These are phyloP conservation scores for Populus hybrid DNA, from an alignment of 441 rosid species.

Conservation along the genomic window DNA sequence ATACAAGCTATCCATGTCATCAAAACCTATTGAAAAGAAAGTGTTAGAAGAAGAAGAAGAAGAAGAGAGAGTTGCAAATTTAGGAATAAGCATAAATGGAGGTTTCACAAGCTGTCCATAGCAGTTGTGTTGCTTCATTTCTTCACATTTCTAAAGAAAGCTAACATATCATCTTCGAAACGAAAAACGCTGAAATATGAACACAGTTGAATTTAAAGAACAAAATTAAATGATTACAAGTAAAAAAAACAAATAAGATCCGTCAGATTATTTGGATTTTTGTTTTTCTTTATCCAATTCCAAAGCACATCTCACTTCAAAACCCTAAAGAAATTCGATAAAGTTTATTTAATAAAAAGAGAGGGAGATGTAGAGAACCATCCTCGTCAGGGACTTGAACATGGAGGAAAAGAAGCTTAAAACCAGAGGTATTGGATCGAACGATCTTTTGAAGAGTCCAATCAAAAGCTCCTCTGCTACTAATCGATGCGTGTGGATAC, in stretches of 20 bases:
- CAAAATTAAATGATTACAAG: background rate
- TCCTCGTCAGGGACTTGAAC: constrained; percentile 94
- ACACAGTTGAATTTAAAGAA: background rate
- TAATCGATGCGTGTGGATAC: constrained; percentile 82
- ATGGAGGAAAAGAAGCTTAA: constrained; percentile 84
- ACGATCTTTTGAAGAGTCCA: constrained; percentile 89
- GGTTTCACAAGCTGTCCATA: background rate
- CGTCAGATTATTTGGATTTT: background rate
- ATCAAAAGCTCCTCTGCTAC: constrained; percentile 87
- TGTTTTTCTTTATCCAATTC: background rate
- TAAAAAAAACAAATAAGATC: background rate
- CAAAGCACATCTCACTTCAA: background rate
- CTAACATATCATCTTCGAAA: background rate
- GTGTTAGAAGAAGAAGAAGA: background rate
- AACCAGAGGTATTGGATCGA: constrained; percentile 64
- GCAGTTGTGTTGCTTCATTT: background rate
- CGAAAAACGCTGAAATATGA: background rate
- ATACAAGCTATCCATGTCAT: constrained; percentile 26
- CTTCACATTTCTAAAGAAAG: background rate
- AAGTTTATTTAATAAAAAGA: constrained; percentile 1
- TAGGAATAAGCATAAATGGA: background rate
- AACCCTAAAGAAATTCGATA: background rate
- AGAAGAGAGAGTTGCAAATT: background rate
- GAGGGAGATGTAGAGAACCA: constrained; percentile 43
- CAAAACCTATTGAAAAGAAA: constrained; percentile 39